Base-by-base conservation (phyloP, 805 yeast species). In the Saturnispora gosingensis region DNA sequence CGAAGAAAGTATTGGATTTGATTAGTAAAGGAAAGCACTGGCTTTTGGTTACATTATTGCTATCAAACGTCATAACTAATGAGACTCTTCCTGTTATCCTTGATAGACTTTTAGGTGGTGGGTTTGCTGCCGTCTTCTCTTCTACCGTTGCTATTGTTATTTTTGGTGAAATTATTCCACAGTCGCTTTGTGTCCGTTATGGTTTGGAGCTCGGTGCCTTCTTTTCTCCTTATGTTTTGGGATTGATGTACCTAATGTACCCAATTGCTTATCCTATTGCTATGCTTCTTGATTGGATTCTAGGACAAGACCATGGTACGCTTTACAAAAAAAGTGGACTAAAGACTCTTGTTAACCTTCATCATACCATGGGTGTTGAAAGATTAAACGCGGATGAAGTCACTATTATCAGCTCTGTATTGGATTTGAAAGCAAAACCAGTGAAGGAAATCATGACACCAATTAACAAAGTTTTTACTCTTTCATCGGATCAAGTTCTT, bases 261-360 rank as follows among this genome's bases (percentile, higher is more conserved):
- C 98, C 98, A 0, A 74, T 91, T 43, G 96, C 97, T 1, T 88
- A 88, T 61, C 99, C 99, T 2, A 82, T 84, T 54, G 91, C 97
- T 1, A 61, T 80, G 54, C 72, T 91, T 36, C 75, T 91, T 57
- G 99, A 91, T 68, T 75, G 77, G 61, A 76, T 84, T 36, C 73
- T 91, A 35, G 99, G 99, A 50, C 95, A 91, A 70, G 96, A 88
- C 68, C 98, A 91, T 67, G 98, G 99, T 34, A 89, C 96, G 2
- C 80, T 91, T 40, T 91, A 91, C 71, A 88, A 88, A 65, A 88
- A 88, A 67, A 83, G 88, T 6, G 98, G 98, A 1, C 78, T 91
- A 61, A 91, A 93, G 69, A 88, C 97, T 2, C 76, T 91, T 59
- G 99, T 91, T 49, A 88, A 96, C 3, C 72, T 91, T 59, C 99